Evolutionary conservation across 1,139 yeast species (phyloP), one percentile per base, ranked within the genome.

Genomic region (Lizanozyma gosingica): DNA sequence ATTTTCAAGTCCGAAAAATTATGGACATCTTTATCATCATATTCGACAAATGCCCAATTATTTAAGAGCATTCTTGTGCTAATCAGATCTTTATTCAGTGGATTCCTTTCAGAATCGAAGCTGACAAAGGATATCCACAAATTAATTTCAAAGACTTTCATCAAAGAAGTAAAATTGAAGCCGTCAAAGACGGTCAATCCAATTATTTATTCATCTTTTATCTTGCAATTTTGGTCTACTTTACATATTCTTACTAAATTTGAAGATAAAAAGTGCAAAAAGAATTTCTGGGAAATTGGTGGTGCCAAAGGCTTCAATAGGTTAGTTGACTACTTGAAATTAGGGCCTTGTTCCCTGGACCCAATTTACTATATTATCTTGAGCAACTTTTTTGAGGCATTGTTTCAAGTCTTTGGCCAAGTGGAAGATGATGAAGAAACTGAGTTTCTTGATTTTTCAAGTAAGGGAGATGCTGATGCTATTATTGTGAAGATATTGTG

Each of bases 261-360:
- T 43, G 55, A 63, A 49, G 42, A 61, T 43, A 17, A 54, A 53
- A 38, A 50, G 11, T 22, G 64, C 18, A 67, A 66, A 45, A 68
- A 63, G 45, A 68, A 69, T 9, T 63, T 81, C 39, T 80, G 86
- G 82, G 60, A 67, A 11, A 61, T 65, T 32, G 80, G 74, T 52
- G 63, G 71, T 52, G 40, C 57, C 63, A 48, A 71, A 59, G 42
- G 72, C 53, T 48, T 42, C n/a, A 43, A 59, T 1, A 71, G 71
- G 42, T 52, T 81, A 8, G 36, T 65, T 1, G 69, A 60, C 0
- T 71, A 78, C 44, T 52, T 82, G 27, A 60, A 62, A 14, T 44
- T 77, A 14, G 83, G 87, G 0, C 69, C 74, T 3, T 67, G 80
- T 40, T 67, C 67, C 42, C 77, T 81, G 47, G 63, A 65, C 36